phyloP scores from a whole-genome alignment of 2,329 filamentous ascomycete species.

The Verticillium tricorpus region DNA sequence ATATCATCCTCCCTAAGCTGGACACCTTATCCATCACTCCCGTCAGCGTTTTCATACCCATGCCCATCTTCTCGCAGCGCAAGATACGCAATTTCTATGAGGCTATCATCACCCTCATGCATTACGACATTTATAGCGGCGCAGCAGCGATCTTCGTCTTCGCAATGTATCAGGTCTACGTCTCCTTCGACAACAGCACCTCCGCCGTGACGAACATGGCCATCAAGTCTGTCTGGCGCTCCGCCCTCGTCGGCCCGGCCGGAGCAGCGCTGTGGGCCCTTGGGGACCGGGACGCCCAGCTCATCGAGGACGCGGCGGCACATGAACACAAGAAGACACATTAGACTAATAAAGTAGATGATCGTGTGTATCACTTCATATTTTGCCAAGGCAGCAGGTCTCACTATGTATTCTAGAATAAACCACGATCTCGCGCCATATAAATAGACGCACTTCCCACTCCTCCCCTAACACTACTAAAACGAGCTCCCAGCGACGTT shows the following conservation, averaged over 20 bases:
- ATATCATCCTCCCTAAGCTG: not conserved
- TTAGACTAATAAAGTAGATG: not conserved
- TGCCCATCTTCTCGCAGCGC: conserved; percentile 5
- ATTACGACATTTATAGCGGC: conserved; percentile 18
- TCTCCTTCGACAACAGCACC: not conserved
- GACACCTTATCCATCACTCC: not conserved
- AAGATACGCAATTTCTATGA: conserved; percentile 2
- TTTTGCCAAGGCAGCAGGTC: too few relatives aligned
- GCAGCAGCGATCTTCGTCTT: conserved; percentile 6
- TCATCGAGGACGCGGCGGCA: not conserved
- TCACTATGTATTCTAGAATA: too few relatives aligned
- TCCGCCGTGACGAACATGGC: conserved; percentile 2
- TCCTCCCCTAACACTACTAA: too few relatives aligned
- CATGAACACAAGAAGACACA: conserved; percentile 2
- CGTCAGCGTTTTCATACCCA: conserved; percentile 8
- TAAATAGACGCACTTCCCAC: too few relatives aligned
- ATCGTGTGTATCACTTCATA: not conserved
- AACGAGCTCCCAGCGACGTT: too few relatives aligned
- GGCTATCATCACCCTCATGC: conserved; percentile 12
- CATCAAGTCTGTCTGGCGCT: conserved; percentile 5
- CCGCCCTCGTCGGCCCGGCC: conserved; percentile 11
- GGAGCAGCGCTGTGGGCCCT: conserved; percentile 13
- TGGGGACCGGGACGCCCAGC: conserved; percentile 13
- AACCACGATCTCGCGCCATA: too few relatives aligned
- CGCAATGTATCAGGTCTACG: conserved; percentile 10